phyloP scores from a whole-genome alignment of 2,329 filamentous ascomycete genomes.

The Hysterium pulicare region DNA sequence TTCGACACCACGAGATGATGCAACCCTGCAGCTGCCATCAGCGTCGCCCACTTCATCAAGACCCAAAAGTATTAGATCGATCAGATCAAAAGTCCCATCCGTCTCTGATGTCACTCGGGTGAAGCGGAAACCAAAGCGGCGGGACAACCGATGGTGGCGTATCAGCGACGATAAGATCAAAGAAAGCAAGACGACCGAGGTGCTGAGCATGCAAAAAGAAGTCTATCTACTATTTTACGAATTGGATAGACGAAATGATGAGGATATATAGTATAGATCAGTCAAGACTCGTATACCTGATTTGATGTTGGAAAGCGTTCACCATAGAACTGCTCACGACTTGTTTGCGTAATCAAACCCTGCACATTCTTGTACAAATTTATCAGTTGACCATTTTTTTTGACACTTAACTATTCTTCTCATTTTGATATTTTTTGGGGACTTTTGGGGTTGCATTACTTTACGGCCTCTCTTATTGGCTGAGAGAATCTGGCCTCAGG shows the following conservation, averaged over 20 bases:
- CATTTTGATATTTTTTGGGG: no score
- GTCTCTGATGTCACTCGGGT: constrained; percentile 45
- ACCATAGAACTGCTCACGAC: no score
- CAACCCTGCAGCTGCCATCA: constrained; percentile 13
- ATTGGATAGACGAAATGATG: constrained; percentile 51
- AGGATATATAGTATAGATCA: constrained; percentile 4
- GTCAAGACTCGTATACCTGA: no score
- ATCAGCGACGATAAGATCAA: constrained; percentile 97
- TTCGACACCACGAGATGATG: constrained; percentile 27
- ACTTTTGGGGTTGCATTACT: no score
- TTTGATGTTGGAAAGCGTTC: no score
- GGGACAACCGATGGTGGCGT: constrained; percentile 85
- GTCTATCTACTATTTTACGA: constrained; percentile 98
- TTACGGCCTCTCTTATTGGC: no score
- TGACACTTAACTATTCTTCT: no score
- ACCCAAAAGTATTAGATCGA: constrained; percentile 24
- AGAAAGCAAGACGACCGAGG: constrained; percentile 87
- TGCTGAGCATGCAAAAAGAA: constrained; percentile 89
- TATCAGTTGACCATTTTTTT: no score
- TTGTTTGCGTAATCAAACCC: no score
- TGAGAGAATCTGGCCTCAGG: no score
- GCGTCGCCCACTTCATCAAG: constrained; percentile 18
- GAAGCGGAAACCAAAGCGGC: constrained; percentile 56
- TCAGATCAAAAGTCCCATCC: constrained; percentile 32
- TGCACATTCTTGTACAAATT: no score